These are phyloP conservation scores for Gyromitra esculenta DNA, from an alignment of 2,329 filamentous ascomycete species.

Conservation along the genomic window DNA sequence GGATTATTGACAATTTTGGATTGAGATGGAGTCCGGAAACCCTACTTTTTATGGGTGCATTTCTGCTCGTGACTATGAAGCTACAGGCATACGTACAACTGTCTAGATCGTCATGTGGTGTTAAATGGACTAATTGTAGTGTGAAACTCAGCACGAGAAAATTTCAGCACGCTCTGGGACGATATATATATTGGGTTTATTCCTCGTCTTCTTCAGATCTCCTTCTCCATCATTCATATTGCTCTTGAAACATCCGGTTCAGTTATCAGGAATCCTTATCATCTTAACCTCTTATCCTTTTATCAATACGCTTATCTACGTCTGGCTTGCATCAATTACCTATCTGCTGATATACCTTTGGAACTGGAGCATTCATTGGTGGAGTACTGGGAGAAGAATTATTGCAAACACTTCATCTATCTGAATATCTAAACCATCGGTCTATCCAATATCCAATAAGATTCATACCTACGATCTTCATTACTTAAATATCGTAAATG, in stretches of 20 bases:
- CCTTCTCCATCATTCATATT: slow-evolving; percentile 11
- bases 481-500: slow-evolving; percentile 1
- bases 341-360: background rate
- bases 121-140: background rate
- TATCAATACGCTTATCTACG: background rate
- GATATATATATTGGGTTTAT: background rate
- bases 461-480: no score
- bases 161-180: slow-evolving; percentile 12
- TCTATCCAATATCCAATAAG: background rate
- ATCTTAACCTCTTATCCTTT: background rate
- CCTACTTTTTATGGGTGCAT: no score
- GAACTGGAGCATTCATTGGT: background rate
- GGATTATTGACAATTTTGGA: no score
- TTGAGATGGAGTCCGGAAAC: no score
- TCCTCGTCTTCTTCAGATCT: background rate
- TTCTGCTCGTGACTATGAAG: no score
- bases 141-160: background rate
- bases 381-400: background rate
- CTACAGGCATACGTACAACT: background rate
- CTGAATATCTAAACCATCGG: background rate
- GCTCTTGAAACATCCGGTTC: background rate
- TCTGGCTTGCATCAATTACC: background rate
- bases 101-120: background rate
- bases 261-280: background rate
- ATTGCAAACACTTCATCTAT: slow-evolving; percentile 1